These are phyloP conservation scores for Forsythia viridissima DNA, from an alignment of 257 asterid genomes.

Conservation along the genomic window DNA sequence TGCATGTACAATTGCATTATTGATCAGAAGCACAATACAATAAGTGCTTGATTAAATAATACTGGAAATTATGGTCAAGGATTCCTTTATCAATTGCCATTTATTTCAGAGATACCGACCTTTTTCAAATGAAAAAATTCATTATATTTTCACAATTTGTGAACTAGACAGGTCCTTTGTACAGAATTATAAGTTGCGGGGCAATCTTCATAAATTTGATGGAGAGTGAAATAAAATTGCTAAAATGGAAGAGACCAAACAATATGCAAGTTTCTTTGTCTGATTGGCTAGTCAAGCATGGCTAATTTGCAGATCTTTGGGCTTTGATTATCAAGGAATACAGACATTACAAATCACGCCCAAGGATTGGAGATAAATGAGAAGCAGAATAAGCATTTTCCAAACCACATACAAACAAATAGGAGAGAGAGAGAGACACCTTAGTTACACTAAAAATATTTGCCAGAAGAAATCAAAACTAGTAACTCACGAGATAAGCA, in stretches of 20 bases:
- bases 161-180: not conserved
- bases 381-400: not conserved
- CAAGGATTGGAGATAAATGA: not conserved
- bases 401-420: not conserved
- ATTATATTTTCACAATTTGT: not conserved
- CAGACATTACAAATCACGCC: not conserved
- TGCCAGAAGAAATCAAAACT: slow-evolving; percentile 5
- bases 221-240: not conserved
- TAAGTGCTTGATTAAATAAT: not conserved
- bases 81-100: not conserved
- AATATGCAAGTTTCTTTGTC: not conserved
- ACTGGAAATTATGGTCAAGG: not conserved
- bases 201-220: not conserved
- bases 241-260: not conserved
- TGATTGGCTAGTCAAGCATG: not conserved
- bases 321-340: not conserved
- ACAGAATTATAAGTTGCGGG: not conserved
- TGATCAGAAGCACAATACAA: not conserved
- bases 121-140: not conserved
- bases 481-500: slow-evolving; percentile 19
- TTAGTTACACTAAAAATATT: not conserved
- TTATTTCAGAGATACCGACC: not conserved
- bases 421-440: not conserved
- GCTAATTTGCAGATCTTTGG: not conserved
- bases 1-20: slow-evolving; percentile 41